Conservation (phyloP, 768 basidiomycete genomes). For the Pleurotus sapidus region DNA sequence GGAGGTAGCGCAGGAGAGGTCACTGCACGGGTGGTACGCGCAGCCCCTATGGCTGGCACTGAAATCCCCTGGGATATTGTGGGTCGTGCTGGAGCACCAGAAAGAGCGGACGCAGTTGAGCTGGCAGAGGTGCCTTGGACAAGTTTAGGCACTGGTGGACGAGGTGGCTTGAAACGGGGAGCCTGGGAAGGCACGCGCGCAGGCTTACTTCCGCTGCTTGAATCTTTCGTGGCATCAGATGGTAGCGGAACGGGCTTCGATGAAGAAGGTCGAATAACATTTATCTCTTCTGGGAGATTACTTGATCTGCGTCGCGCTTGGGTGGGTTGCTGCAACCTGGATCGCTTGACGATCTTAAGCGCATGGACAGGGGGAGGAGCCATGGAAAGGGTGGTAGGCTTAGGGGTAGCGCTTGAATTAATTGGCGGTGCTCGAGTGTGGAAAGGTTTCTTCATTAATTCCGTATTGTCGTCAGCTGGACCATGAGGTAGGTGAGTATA, state of each 20-base stretch:
- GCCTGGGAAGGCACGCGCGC: neutral
- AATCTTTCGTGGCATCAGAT: neutral
- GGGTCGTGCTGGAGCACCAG: neutral
- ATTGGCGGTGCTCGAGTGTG: neutral
- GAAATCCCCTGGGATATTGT: neutral
- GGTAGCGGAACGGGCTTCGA: neutral
- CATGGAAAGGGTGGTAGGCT: conserved; percentile 11
- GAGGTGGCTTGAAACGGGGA: neutral
- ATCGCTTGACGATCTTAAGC: conserved; percentile 46
- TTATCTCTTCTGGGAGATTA: neutral
- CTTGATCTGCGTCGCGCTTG: neutral
- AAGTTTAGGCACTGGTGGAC: conserved; percentile 3
- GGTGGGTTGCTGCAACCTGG: neutral
- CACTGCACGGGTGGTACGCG: neutral
- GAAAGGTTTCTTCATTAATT: neutral
- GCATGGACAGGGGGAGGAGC: conserved; percentile 40
- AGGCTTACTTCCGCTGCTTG: neutral
- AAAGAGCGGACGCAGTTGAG: neutral
- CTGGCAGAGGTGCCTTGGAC: neutral
- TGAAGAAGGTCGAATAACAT: too few relatives aligned
- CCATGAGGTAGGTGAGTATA: too few relatives aligned
- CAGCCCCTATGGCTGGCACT: neutral
- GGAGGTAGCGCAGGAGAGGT: neutral
- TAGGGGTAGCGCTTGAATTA: conserved; percentile 6
- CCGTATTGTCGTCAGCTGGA: too few relatives aligned